Evolutionary conservation across 164 flowering plant genomes (phyloP).

Genomic region (Liriodendron chinense): DNA sequence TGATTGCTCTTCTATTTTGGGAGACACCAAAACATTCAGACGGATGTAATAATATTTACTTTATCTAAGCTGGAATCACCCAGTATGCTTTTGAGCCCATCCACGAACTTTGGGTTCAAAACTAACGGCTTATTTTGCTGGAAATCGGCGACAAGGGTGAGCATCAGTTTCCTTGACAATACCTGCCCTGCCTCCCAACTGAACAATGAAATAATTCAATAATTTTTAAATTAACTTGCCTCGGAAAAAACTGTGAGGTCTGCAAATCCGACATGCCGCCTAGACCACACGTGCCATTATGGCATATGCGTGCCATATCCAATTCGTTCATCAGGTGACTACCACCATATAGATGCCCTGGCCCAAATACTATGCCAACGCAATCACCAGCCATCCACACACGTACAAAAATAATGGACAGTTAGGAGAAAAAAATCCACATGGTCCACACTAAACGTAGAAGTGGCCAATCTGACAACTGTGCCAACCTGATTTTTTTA

Average conservation of each 20-base stretch:
- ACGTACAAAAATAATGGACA: too few species aligned
- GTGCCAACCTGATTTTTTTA: too few species aligned
- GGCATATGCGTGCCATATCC: background rate
- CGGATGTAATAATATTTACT: conserved; percentile 26
- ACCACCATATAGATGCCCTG: background rate
- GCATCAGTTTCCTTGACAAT: conserved; percentile 86
- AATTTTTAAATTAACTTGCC: too few species aligned
- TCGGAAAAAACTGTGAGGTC: too few species aligned
- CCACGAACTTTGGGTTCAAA: conserved; percentile 69
- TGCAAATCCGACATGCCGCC: background rate
- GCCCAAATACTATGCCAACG: too few species aligned
- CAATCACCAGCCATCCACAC: too few species aligned
- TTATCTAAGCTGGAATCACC: conserved; percentile 76
- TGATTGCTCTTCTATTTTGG: conserved; percentile 17
- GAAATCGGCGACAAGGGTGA: conserved; percentile 73
- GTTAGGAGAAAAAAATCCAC: too few species aligned
- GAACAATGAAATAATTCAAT: conserved; percentile 21
- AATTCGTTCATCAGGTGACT: background rate
- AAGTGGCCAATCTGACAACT: too few species aligned
- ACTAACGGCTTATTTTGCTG: conserved; percentile 72
- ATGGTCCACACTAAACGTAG: too few species aligned
- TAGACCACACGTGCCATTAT: background rate
- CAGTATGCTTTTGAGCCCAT: conserved; percentile 71
- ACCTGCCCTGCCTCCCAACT: conserved; percentile 98
- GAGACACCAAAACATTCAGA: conserved; percentile 13